Evolutionary conservation across 305 asterid species (phyloP), one percentile per base, ranked within the genome.

Genomic region (Fraxinus angustifolia): DNA sequence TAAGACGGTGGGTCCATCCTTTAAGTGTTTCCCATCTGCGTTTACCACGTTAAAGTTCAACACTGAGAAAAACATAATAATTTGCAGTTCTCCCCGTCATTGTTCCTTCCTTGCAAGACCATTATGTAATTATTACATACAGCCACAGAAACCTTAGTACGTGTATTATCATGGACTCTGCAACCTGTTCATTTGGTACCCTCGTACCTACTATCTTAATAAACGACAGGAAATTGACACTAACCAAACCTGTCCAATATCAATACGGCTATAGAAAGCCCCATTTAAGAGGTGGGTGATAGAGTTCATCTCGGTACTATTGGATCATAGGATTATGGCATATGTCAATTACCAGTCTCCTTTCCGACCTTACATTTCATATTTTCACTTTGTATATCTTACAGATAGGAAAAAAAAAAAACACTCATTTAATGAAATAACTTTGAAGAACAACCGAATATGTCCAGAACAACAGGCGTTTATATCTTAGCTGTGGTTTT

Each of bases 21-120:
- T 87, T 91, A 23, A 89, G 67, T 68, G 83, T 82, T 80, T 86
- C 88, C 97, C 96, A 94, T 77, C 99, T 96, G 90, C 85, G 82
- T 75, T 75, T 14, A 81, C 76, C 78, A 72, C 38, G 21, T 75
- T 45, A 45, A 45, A 12, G n/a, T 21, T 53, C 65, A 53, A 53
- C 26, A 53, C 2, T n/a, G 26, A 53, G 14, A 53, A 16, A 53
- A 53, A 53, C 23, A 14, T 0, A 53, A 53, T 3, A n/a, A 16
- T 14, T 6, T 0, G 23, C 65, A 53, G 65, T 53, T 16, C 23
- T 53, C 19, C 23, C 23, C 17, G 17, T 6, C 4, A 53, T 53
- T 53, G 23, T 17, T 53, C 17, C 23, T 53, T 53, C 65, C 17
- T 53, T 53, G 26, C 26, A 53, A 53, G 23, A 53, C 65, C 21